Base-by-base conservation (phyloP, 805 yeast species). In the Maudiozyma serrabonitensis region DNA sequence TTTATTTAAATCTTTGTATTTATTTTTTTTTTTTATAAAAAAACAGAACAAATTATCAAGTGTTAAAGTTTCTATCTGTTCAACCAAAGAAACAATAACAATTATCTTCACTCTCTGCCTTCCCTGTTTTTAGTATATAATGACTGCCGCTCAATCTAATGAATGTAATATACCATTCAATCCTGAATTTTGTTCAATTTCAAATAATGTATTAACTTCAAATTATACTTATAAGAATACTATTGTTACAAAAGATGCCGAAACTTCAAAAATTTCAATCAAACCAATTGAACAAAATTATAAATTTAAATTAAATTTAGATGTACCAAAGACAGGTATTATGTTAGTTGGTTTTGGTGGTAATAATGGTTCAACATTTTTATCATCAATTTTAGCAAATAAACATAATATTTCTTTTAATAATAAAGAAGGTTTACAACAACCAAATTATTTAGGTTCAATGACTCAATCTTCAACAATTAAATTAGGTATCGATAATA, bases 271-370 rank as follows among this genome's bases (percentile, higher is more conserved):
- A 65, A 73, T 48, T 76, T 75, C 61, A 63, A 70, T 90, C 47
- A 80, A 82, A 19, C 95, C 95, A 21, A 77, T 82, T 48, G 63
- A 76, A 50, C 76, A 76, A 55, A 84, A 87, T 56, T 87, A 87
- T 63, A 83, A 88, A 64, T 91, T 90, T 76, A 87, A 87, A 69
- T 82, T 87, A 46, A 95, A 88, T 59, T 75, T 87, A 64, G 76
- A 75, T 50, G 80, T 82, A 42, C 95, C 96, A 59, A 88, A 84
- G 69, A 77, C 88, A 45, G 98, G 98, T 59, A 74, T 90, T 54
- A 70, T 90, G 80, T 75, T 91, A 54, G 97, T 90, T 35, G 98
- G 98, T 58, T 75, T 90, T 56, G 97, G 97, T 59, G 98, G 98
- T 69, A 90, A 90, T 75, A 90, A 90, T 64, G 98, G 97, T 69